Percentiles rank a stretch among this genome's conserved stretches.
Conservation (phyloP, 2,329 filamentous ascomycete genomes). For the Venturia asperata region DNA sequence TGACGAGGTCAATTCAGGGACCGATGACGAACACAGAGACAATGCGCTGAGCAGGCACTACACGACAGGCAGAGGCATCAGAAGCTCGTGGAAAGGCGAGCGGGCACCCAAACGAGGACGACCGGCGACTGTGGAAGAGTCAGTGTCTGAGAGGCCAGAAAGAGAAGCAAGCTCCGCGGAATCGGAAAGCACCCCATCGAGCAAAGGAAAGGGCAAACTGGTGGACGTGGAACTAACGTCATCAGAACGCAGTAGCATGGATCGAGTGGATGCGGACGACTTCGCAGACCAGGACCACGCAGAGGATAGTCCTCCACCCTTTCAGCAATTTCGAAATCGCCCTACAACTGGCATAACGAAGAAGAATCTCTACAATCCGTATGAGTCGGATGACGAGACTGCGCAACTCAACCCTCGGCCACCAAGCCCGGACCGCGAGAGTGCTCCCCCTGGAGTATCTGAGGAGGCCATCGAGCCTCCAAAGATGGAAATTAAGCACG, state of each 20-base stretch:
- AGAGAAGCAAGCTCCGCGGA: conserved; percentile 36
- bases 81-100: conserved; percentile 51
- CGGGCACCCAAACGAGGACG: conserved; percentile 37
- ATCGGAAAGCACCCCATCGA: conserved; percentile 35
- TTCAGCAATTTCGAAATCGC: conserved; percentile 49
- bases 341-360: conserved; percentile 25
- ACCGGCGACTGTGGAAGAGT: conserved; percentile 30
- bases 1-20: conserved; percentile 53
- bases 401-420: conserved; percentile 39
- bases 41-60: conserved; percentile 28
- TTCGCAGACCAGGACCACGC: conserved; percentile 27
- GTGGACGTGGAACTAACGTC: conserved; percentile 81
- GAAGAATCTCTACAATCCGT: conserved; percentile 31
- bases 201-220: conserved; percentile 58
- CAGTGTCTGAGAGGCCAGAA: conserved; percentile 30
- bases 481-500: conserved; percentile 62
- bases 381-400: conserved; percentile 47
- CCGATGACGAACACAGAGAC: conserved; percentile 32
- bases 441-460: conserved; percentile 51
- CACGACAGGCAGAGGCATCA: conserved; percentile 44
- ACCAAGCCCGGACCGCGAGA: conserved; percentile 45
- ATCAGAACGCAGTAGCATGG: conserved; percentile 42
- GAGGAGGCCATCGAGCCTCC: conserved; percentile 41
- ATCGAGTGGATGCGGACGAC: conserved; percentile 39
- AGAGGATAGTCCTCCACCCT: conserved; percentile 49